Percentiles rank a stretch among this genome's conserved stretches.
Conservation (phyloP, 1,284 basidiomycete species). For the Taiwanofungus camphoratus region DNA sequence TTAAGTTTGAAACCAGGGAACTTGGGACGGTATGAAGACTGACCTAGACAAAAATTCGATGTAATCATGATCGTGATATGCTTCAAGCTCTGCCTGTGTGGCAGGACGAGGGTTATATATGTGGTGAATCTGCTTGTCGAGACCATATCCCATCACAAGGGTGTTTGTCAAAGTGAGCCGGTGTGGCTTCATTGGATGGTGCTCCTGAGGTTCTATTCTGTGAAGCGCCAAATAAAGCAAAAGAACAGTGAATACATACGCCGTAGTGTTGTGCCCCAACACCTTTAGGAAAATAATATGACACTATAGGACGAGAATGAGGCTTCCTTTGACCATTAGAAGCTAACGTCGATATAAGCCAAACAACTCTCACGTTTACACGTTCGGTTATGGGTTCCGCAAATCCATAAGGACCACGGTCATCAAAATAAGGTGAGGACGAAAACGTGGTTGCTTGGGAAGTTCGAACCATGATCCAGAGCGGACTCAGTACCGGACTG, state of each 20-base stretch:
- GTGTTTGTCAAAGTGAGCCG: constrained; percentile 92
- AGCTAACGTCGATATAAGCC: constrained; percentile 7
- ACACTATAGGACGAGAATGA: constrained; percentile 84
- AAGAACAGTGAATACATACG: constrained; percentile 39
- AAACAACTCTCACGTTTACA: constrained; percentile 49
- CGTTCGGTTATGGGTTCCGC: constrained; percentile 72
- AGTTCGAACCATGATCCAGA: constrained; percentile 37
- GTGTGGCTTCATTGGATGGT: constrained; percentile 98
- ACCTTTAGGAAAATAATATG: constrained; percentile 93
- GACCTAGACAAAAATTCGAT: constrained; percentile 91
- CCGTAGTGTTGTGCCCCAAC: constrained; percentile 97
- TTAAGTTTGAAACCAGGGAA: no score
- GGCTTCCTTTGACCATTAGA: constrained; percentile 53
- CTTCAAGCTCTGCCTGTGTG: constrained; percentile 84
- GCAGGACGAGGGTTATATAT: constrained; percentile 89
- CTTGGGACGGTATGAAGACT: constrained; percentile 17
- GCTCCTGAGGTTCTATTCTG: constrained; percentile 52
- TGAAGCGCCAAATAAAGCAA: not conserved
- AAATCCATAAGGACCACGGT: constrained; percentile 58
- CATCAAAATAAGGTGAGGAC: constrained; percentile 64
- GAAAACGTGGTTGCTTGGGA: constrained; percentile 61
- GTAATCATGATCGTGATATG: constrained; percentile 93
- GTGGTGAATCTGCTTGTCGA: constrained; percentile 92
- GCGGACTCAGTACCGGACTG: not conserved
- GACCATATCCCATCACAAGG: constrained; percentile 92